Conservation (phyloP, 1,139 yeast species). For the Magnusiomyces suaveolens region DNA sequence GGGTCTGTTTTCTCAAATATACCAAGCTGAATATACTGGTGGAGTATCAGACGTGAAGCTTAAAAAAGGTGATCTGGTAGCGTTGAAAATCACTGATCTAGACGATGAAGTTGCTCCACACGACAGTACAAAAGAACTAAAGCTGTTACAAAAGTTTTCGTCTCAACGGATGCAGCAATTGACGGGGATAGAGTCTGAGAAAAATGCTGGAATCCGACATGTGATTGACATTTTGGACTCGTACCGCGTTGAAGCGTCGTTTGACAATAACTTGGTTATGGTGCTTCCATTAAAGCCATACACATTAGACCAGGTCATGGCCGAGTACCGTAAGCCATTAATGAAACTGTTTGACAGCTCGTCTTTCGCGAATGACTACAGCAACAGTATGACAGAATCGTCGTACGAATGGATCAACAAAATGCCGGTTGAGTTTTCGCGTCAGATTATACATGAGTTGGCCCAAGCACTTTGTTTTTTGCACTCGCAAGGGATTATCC, state of each 20-base stretch:
- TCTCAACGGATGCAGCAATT: background rate
- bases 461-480: slow-evolving; percentile 43
- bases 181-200: background rate
- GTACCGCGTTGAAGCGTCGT: slow-evolving; percentile 18
- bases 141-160: slow-evolving; percentile 28
- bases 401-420: slow-evolving; percentile 23
- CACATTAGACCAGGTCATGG: slow-evolving; percentile 33
- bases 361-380: background rate
- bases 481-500: slow-evolving; percentile 59
- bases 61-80: slow-evolving; percentile 25
- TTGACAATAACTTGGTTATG: slow-evolving; percentile 35
- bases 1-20: slow-evolving; percentile 27
- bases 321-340: slow-evolving; percentile 28
- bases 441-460: slow-evolving; percentile 36
- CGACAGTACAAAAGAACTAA: slow-evolving; percentile 36
- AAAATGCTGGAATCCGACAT: slow-evolving; percentile 2
- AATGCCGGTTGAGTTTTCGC: slow-evolving; percentile 24
- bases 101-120: slow-evolving; percentile 46
- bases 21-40: slow-evolving; percentile 16
- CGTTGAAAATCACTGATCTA: slow-evolving; percentile 39
- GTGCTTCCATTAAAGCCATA: slow-evolving; percentile 36
- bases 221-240: slow-evolving; percentile 28
- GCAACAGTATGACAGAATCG: background rate
- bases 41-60: background rate
- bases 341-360: background rate